These are phyloP conservation scores for Cladosporium sphaerospermum DNA, from an alignment of 2,329 filamentous ascomycete species.

Conservation along the genomic window DNA sequence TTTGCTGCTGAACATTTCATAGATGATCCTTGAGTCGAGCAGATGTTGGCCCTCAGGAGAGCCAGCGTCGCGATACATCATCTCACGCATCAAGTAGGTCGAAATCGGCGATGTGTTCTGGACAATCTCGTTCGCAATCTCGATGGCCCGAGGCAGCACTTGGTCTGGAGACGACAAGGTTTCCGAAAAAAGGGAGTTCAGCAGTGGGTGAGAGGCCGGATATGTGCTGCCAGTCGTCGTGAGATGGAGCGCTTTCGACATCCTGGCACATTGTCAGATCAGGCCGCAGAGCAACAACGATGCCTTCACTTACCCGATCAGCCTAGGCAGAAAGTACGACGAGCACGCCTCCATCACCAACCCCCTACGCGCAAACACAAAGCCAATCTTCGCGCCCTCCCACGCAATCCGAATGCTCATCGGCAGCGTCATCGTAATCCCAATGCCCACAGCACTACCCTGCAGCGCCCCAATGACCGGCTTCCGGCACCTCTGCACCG, in stretches of 20 bases:
- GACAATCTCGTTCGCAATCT: constrained; percentile 61
- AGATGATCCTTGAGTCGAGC: constrained; percentile 60
- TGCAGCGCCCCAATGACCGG: constrained; percentile 51
- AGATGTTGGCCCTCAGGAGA: constrained; percentile 65
- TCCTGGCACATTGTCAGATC: constrained; percentile 16
- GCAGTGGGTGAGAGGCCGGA: constrained; percentile 38
- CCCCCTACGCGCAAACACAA: constrained; percentile 66
- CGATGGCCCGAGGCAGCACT: constrained; percentile 59
- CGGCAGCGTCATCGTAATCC: constrained; percentile 54
- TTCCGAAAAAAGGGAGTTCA: constrained; percentile 61
- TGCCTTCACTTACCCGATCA: constrained; percentile 49
- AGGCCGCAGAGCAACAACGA: not conserved
- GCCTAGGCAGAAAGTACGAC: constrained; percentile 64
- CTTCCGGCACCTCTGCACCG: constrained; percentile 53
- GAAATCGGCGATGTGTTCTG: constrained; percentile 60
- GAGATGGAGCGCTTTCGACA: constrained; percentile 57
- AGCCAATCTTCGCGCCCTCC: constrained; percentile 59
- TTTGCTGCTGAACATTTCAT: constrained; percentile 53
- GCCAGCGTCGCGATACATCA: constrained; percentile 57
- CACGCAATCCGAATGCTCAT: constrained; percentile 51
- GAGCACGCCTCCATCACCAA: constrained; percentile 67
- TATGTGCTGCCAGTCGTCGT: constrained; percentile 62
- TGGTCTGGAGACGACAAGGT: constrained; percentile 51
- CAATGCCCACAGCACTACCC: constrained; percentile 52
- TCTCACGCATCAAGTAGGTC: constrained; percentile 61